These are phyloP conservation scores for Fraxinus platypoda DNA, from an alignment of 305 asterid genomes.

Conservation along the genomic window DNA sequence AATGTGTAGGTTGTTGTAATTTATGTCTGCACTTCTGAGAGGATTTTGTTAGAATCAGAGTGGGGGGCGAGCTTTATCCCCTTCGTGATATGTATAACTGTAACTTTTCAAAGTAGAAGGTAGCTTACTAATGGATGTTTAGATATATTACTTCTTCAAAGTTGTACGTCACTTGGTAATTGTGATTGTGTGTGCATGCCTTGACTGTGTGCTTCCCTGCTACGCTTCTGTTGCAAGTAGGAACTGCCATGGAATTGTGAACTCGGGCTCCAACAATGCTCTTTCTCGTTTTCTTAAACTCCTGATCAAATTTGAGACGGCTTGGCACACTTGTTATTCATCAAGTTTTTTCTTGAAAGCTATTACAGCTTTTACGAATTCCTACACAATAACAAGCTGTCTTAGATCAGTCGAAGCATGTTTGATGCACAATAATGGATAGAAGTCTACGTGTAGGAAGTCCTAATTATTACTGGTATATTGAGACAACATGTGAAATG, in stretches of 20 bases:
- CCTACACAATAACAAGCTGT: slow-evolving; percentile 34
- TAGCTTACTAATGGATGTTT: background rate
- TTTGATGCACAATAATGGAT: too few species aligned
- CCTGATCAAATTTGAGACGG: slow-evolving; percentile 37
- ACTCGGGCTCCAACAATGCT: slow-evolving; percentile 31
- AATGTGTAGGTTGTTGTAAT: slow-evolving; percentile 2
- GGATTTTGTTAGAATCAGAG: slow-evolving; percentile 31
- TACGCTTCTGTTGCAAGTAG: background rate
- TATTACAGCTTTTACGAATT: slow-evolving; percentile 73
- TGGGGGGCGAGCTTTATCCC: slow-evolving; percentile 14
- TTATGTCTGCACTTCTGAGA: slow-evolving; percentile 17
- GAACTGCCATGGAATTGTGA: background rate
- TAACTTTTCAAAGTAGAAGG: slow-evolving; percentile 16
- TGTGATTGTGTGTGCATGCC: background rate
- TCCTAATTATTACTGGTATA: background rate
- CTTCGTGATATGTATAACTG: slow-evolving; percentile 17
- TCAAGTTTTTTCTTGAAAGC: slow-evolving; percentile 61
- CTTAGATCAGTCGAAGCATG: background rate
- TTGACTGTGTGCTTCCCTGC: background rate
- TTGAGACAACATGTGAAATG: background rate
- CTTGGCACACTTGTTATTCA: slow-evolving; percentile 31
- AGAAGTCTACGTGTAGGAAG: background rate
- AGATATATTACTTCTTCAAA: background rate
- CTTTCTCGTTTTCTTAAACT: slow-evolving; percentile 57
- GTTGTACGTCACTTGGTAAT: background rate